These are phyloP conservation scores for Polytolypa hystricis DNA, from an alignment of 2,329 filamentous ascomycete genomes.

Conservation along the genomic window DNA sequence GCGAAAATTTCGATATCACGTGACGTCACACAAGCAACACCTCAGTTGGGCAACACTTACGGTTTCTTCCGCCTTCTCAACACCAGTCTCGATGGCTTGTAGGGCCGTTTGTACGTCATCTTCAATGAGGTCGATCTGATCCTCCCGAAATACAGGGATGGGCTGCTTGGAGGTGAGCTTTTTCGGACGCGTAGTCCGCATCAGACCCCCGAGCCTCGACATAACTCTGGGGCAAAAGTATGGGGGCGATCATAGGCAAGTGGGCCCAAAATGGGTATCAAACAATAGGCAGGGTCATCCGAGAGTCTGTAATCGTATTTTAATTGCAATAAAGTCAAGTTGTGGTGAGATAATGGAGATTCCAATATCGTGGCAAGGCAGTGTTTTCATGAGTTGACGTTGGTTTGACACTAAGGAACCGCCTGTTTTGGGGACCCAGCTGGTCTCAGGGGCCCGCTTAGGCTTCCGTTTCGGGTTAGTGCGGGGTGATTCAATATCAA, in stretches of 20 bases:
- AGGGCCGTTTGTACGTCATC: constrained; percentile 71
- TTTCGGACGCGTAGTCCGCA: constrained; percentile 38
- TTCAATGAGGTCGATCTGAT: constrained; percentile 84
- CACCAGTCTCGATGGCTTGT: constrained; percentile 83
- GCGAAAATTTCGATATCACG: constrained; percentile 22
- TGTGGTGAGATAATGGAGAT: constrained; percentile 33
- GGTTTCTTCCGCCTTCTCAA: constrained; percentile 94
- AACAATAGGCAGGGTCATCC: constrained; percentile 49
- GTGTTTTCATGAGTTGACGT: constrained; percentile 34
- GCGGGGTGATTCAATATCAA: constrained; percentile 34
- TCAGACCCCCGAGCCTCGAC: constrained; percentile 36
- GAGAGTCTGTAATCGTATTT: constrained; percentile 42
- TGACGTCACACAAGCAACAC: constrained; percentile 26
- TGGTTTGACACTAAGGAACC: constrained; percentile 29
- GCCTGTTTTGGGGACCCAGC: constrained; percentile 32
- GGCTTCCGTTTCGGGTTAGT: constrained; percentile 29
- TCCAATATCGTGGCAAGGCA: constrained; percentile 22
- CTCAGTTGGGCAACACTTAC: constrained; percentile 50
- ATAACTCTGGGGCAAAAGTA: constrained; percentile 32
- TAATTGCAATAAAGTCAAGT: constrained; percentile 43
- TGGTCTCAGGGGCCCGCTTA: constrained; percentile 35
- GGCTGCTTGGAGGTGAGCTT: constrained; percentile 88
- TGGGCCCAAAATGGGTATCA: constrained; percentile 54
- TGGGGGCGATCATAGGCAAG: constrained; percentile 33
- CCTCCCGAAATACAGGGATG: constrained; percentile 76